Evolutionary conservation across 148 eudicot species (phyloP).

Genomic region (Chenopodium quinoa): DNA sequence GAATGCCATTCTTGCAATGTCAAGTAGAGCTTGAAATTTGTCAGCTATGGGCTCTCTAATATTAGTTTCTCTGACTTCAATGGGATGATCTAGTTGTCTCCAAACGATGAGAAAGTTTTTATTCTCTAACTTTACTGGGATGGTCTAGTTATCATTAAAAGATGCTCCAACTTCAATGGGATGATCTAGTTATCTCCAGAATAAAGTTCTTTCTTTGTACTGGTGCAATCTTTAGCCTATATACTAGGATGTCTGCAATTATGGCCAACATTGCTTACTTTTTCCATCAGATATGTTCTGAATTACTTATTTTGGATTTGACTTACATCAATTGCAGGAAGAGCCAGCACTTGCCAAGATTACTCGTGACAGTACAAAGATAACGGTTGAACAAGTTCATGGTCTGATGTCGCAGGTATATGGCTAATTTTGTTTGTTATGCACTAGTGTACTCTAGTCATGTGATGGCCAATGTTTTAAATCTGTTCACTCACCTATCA

Average conservation of each 20-base stretch:
- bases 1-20: neutral
- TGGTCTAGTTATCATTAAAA: neutral
- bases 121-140: neutral
- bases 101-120: neutral
- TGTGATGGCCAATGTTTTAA: neutral
- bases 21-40: neutral
- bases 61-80: neutral
- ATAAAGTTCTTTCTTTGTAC: neutral
- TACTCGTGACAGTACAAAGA: slow-evolving; percentile 97
- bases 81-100: neutral
- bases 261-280: neutral
- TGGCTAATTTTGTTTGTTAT: neutral
- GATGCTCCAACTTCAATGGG: neutral
- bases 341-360: slow-evolving; percentile 93
- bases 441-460: neutral
- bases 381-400: slow-evolving; percentile 98
- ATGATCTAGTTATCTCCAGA: neutral
- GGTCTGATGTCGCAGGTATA: slow-evolving; percentile 94
- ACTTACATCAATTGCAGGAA: slow-evolving; percentile 54
- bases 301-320: neutral
- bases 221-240: neutral
- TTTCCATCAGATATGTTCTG: neutral
- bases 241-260: neutral
- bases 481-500: neutral
- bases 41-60: neutral